Conservation (phyloP, 1,284 basidiomycete genomes). For the Leccinum variabile region DNA sequence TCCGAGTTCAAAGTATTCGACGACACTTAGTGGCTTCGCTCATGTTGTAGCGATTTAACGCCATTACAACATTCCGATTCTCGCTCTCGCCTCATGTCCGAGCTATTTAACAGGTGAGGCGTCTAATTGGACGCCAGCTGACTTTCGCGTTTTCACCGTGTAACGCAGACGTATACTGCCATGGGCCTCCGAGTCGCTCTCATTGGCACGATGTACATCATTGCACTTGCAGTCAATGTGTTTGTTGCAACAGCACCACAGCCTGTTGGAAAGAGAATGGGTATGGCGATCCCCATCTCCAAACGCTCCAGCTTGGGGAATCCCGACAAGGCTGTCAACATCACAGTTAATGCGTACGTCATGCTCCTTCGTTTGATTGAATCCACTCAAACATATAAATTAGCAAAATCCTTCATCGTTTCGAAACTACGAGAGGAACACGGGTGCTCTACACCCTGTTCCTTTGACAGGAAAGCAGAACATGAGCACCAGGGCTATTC, state of each 20-base stretch:
- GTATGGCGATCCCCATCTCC: conserved; percentile 14
- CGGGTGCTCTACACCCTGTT: conserved; percentile 12
- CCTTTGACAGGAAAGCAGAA: not conserved
- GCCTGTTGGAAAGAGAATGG: not conserved
- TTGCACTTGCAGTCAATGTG: no score
- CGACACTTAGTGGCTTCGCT: not conserved
- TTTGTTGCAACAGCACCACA: no score
- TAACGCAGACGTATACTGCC: no score
- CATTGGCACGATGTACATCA: no score
- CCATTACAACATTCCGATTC: no score
- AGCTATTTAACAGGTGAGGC: no score
- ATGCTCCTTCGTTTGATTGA: not conserved
- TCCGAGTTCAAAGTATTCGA: not conserved
- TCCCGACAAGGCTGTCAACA: conserved; percentile 12
- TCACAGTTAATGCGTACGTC: conserved; percentile 17
- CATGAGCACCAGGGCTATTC: conserved; percentile 5
- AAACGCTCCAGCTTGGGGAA: conserved; percentile 19
- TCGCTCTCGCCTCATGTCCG: no score
- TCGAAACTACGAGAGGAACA: conserved; percentile 20
- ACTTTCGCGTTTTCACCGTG: no score
- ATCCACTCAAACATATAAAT: not conserved
- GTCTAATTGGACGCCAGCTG: no score
- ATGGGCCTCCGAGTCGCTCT: no score
- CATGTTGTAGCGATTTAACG: not conserved
- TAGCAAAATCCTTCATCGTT: conserved; percentile 24